A percentile compares a stretch with the other conserved stretches of the same genome.
Evolutionary conservation across 768 basidiomycete species (phyloP).

Genomic region (Agrocybe praecox): DNA sequence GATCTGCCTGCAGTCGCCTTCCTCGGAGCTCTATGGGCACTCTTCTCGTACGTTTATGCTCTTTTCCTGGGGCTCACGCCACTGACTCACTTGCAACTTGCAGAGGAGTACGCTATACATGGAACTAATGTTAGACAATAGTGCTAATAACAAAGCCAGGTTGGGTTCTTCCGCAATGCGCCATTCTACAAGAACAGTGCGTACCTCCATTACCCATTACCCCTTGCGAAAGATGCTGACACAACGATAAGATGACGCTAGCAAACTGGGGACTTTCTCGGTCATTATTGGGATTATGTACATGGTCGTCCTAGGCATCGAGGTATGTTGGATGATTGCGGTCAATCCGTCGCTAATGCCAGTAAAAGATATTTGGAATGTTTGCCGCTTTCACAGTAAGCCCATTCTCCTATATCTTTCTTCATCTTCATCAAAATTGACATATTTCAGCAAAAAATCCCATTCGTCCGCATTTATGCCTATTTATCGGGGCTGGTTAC

Average conservation of each 20-base stretch:
- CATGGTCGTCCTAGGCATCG: constrained; percentile 49
- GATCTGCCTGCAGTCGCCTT: constrained; percentile 34
- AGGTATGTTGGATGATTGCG: constrained; percentile 27
- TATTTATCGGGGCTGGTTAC: constrained; percentile 48
- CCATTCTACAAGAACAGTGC: constrained; percentile 48
- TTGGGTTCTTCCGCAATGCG: constrained; percentile 63
- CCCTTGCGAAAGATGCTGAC: no score
- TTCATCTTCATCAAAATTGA: background rate
- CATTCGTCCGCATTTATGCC: constrained; percentile 58
- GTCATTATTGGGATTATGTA: constrained; percentile 65
- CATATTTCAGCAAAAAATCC: constrained; percentile 51
- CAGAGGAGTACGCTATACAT: constrained; percentile 32
- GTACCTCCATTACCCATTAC: constrained; percentile 20
- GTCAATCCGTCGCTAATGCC: background rate
- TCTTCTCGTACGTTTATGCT: constrained; percentile 56
- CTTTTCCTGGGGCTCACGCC: background rate
- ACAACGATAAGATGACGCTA: constrained; percentile 32
- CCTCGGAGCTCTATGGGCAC: constrained; percentile 57
- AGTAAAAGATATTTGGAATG: constrained; percentile 47
- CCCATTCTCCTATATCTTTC: constrained; percentile 7
- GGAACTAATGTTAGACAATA: constrained; percentile 2
- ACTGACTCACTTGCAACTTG: background rate
- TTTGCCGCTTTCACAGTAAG: constrained; percentile 53
- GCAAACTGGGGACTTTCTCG: constrained; percentile 53
- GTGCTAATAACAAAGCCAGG: constrained; percentile 34